Conservation (phyloP, 2,329 filamentous ascomycete species). For the Curvularia sp. region DNA sequence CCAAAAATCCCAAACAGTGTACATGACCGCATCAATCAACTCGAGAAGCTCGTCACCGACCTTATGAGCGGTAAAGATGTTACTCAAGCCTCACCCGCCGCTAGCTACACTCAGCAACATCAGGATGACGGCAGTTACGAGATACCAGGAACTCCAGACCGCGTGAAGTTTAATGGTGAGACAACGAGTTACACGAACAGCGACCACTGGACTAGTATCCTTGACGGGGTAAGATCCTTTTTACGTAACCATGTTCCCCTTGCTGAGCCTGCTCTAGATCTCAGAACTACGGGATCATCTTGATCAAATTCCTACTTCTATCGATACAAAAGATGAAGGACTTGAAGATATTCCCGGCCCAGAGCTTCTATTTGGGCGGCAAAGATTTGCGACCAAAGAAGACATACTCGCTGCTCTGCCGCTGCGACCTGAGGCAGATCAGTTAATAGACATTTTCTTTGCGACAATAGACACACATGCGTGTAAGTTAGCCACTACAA, state of each 20-base stretch:
- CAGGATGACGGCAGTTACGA: conserved; percentile 19
- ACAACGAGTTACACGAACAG: conserved; percentile 44
- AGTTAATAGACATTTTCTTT: conserved; percentile 37
- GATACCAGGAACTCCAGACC: conserved; percentile 36
- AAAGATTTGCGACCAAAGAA: conserved; percentile 37
- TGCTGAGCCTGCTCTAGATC: conserved; percentile 28
- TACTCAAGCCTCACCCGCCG: conserved; percentile 2
- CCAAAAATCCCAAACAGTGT: conserved; percentile 41
- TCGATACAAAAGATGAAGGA: conserved; percentile 23
- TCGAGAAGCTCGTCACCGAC: conserved; percentile 47
- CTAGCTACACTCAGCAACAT: conserved; percentile 13
- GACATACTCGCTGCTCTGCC: conserved; percentile 43
- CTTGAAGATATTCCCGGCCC: conserved; percentile 32
- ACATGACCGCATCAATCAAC: conserved; percentile 48
- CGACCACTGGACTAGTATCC: conserved; percentile 48
- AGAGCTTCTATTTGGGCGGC: conserved; percentile 41
- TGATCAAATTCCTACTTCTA: conserved; percentile 39
- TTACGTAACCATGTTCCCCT: background rate
- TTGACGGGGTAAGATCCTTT: conserved; percentile 41
- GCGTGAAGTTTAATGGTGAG: conserved; percentile 40
- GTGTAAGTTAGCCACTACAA: conserved; percentile 22
- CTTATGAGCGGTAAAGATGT: conserved; percentile 41
- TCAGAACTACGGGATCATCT: conserved; percentile 44
- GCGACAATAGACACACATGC: conserved; percentile 38
- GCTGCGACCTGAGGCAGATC: conserved; percentile 34